Base-by-base conservation (phyloP, 192 early-diverging fungal genomes). In the Rhizophlyctis rosea region DNA sequence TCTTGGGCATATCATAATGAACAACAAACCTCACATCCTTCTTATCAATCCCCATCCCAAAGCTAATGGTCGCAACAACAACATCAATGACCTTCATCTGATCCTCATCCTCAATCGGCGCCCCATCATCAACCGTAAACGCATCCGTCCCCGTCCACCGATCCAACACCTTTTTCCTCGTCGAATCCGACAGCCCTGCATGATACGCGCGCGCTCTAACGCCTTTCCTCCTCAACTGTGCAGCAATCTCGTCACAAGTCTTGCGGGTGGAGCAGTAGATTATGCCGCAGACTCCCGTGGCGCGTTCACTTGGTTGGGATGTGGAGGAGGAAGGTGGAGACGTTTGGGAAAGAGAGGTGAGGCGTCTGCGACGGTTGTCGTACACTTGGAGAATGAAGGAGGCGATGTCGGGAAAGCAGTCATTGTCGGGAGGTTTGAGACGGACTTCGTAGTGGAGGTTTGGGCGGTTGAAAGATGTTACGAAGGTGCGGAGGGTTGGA, bases 21-120 rank as follows among this genome's bases (percentile, higher is more conserved):
- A 95, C 87, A 2, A 98, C 91, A 59, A 86, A 89, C 5, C 92
- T 88, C 16, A 98, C 92, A 53, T 95, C 86, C 7, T 85, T 67
- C 71, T 98, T 96, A 76, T 98, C 91, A 35, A 96, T 91, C 16
- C 95, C 95, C 87, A 98, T 88, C 4, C 95, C 94, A 77, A 97
- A 97, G 0, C 93, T 93, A 23, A 95, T 81, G 0, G 94, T 97
- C 1, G 91, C 92, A 0, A 91, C 90, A 64, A 97, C 87, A 31
- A 97, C 54, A 13, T 34, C 44, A 24, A 23, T 14, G 11, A 18
- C 56, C 44, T 48, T 65, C 13, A 13, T 24, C 1, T 64, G 57
- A 61, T 14, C 52, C 28, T 56, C 58, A 1, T 25, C 30, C 4
- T 49, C 63, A n/a, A n/a, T n/a, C n/a, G n/a, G n/a, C n/a, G n/a